Evolutionary conservation across 2,329 filamentous ascomycete species (phyloP), one percentile per base, ranked within the genome.

Genomic region (Fusarium tupiense): DNA sequence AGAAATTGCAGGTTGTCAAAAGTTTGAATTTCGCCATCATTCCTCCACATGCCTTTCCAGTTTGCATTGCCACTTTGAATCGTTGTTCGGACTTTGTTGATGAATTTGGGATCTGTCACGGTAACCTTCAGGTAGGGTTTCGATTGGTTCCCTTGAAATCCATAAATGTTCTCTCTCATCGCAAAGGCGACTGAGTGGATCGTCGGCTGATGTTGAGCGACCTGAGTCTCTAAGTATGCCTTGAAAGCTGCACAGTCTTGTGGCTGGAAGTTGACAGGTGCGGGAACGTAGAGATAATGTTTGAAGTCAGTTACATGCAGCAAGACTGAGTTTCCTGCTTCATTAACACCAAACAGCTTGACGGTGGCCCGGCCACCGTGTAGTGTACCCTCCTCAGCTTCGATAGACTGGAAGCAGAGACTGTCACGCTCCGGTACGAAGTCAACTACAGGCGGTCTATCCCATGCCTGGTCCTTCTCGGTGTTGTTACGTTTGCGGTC

Each of bases 1-100:
- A 98, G 91, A 80, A 98, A 99, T 86, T 97, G 94, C 65, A 99
- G 95, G 76, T 92, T 98, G 85, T 99, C 96, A 78, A 96, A 99
- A 0, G 96, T 98, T 82, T 95, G 89, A 73, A 98, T 91, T 26
- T 93, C 93, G 26, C 88, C 87, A 12, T 88, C 86, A 26, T 86
- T 89, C 75, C 91, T 93, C 96, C 96, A 99, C 82, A 98, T 88
- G 9, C 92, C 91, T 82, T 96, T 97, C 89, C 94, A 98, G 80
- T 98, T 98, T 67, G 93, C 92, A 67, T 89, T 87, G 16, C 93
- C 92, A 14, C 85, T 86, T 82, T 98, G 94, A 54, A 99, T 93
- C 2, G 90, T 87, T 8, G 87, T 88, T 52, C 96, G 92, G 40
- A 98, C 89, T 76, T 88, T 92, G 80, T 88, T 89, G 80, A 98